A percentile compares a stretch with the other conserved stretches of the same genome.
Evolutionary conservation across 768 basidiomycete genomes (phyloP).

Genomic region (Lanmaoa rubissima): DNA sequence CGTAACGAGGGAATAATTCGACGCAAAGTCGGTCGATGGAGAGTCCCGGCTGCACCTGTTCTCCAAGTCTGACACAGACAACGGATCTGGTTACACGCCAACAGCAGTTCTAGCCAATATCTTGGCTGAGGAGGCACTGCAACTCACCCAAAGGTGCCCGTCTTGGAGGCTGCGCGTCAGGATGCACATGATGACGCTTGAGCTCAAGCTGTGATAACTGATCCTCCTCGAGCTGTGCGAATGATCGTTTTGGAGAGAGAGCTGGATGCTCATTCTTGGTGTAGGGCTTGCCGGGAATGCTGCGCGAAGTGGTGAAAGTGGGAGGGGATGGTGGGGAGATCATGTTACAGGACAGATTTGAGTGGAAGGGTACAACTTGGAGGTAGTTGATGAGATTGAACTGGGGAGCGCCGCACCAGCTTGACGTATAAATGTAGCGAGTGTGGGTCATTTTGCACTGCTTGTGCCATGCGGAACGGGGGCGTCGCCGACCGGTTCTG

Average conservation of each 20-base stretch:
- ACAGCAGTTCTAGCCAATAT: not conserved
- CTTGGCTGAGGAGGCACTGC: not conserved
- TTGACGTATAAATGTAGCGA: slow-evolving; percentile 26
- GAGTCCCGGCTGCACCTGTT: slow-evolving; percentile 14
- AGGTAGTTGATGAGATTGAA: slow-evolving; percentile 13
- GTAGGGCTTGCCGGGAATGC: not conserved
- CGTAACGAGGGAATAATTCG: slow-evolving; percentile 9
- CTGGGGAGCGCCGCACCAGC: slow-evolving; percentile 4
- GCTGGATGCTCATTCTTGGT: slow-evolving; percentile 13
- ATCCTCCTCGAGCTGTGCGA: slow-evolving; percentile 21
- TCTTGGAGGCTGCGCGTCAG: slow-evolving; percentile 3
- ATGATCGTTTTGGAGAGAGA: slow-evolving; percentile 20
- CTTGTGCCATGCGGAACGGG: slow-evolving; percentile 21
- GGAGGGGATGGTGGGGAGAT: slow-evolving; percentile 16
- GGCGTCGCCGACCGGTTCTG: slow-evolving; percentile 4
- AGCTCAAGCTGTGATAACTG: slow-evolving; percentile 7
- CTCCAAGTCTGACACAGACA: slow-evolving; percentile 22
- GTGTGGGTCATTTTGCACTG: slow-evolving; percentile 26
- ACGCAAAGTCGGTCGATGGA: slow-evolving; percentile 4
- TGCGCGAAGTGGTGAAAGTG: not conserved
- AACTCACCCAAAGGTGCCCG: slow-evolving; percentile 29
- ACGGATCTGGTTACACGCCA: slow-evolving; percentile 23
- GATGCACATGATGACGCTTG: slow-evolving; percentile 23
- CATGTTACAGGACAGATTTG: slow-evolving; percentile 15
- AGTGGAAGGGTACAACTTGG: slow-evolving; percentile 6